These are phyloP conservation scores for Chionographis japonica DNA, from an alignment of 106 monocot genomes.

Conservation along the genomic window DNA sequence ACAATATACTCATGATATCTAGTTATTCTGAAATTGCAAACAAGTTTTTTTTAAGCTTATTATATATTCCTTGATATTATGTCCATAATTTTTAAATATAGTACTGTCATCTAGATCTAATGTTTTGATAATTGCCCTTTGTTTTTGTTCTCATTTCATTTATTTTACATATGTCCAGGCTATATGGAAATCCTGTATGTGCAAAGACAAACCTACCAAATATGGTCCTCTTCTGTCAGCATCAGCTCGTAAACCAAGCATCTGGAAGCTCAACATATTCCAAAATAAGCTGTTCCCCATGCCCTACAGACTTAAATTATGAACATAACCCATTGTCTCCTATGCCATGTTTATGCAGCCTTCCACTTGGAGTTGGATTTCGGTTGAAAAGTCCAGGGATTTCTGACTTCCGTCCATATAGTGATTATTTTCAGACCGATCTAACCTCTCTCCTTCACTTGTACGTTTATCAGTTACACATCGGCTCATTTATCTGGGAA, in stretches of 20 bases:
- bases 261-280: constrained; percentile 25
- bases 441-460: constrained; percentile 45
- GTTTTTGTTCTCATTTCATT: constrained; percentile 9
- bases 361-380: constrained; percentile 75
- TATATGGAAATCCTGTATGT: constrained; percentile 80
- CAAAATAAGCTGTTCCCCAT: constrained; percentile 36
- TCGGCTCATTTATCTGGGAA: constrained; percentile 68
- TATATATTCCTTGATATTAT: neutral
- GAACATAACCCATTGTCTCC: constrained; percentile 68
- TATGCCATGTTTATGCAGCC: constrained; percentile 63
- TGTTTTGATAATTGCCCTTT: too few relatives aligned
- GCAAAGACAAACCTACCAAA: constrained; percentile 21
- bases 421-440: constrained; percentile 30
- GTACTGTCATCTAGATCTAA: too few relatives aligned
- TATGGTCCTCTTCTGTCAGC: constrained; percentile 33
- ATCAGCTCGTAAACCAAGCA: constrained; percentile 9
- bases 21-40: too few relatives aligned
- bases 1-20: too few relatives aligned
- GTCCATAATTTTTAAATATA: too few relatives aligned
- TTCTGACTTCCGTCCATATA: constrained; percentile 72
- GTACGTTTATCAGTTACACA: constrained; percentile 52
- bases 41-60: neutral
- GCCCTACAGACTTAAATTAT: constrained; percentile 52
- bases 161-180: constrained; percentile 34
- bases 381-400: constrained; percentile 87